Base-by-base conservation (phyloP, 2,329 filamentous ascomycete genomes). In the Pseudopyrenochaeta lycopersici region DNA sequence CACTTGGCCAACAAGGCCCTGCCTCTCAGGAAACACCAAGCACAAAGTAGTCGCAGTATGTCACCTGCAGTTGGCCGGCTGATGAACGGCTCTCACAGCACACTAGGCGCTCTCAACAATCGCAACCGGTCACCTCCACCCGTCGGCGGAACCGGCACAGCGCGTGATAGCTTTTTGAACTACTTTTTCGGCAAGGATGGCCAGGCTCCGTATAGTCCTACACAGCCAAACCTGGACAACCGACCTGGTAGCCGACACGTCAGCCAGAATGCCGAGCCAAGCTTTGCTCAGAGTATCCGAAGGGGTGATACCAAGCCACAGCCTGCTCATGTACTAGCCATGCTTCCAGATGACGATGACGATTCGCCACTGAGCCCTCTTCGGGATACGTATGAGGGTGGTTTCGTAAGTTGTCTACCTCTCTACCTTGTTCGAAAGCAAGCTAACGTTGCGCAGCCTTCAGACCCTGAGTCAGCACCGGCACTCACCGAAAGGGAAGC, bases 151-250 rank as follows among this genome's bases (percentile, higher is more conserved):
- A 14, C 30, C 17, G 56, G 52, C 23, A 85, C 72, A n/a, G 86
- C 91, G 35, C 86, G 89, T 58, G 95, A 99, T 77, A 96, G 92
- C 0, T 99, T 99, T 81, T 78, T 99, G 58, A 98, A 94, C 78
- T 99, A 99, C 78, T 99, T 99, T 79, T 99, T 99, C 70, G 93
- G 95, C 67, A 98, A 99, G 74, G 95, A 99, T 57, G 91, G 91
- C 41, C 82, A 85, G 33, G 77, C 82, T 54, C 70, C 80, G 33
- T 60, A 65, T 32, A 69, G 64, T 69, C 71, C 66, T 27, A 72
- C 76, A 62, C 80, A 77, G 60, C 76, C 60, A 52, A 69, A 63
- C 31, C 56, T 75, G 30, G 71, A 74, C 27, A 72, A 71, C 49
- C 62, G 75, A 44, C 76, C 76, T 11, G 78, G 76, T 11, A 78